Evolutionary conservation across 164 flowering plant genomes (phyloP).

Genomic region (Berberis thunbergii): DNA sequence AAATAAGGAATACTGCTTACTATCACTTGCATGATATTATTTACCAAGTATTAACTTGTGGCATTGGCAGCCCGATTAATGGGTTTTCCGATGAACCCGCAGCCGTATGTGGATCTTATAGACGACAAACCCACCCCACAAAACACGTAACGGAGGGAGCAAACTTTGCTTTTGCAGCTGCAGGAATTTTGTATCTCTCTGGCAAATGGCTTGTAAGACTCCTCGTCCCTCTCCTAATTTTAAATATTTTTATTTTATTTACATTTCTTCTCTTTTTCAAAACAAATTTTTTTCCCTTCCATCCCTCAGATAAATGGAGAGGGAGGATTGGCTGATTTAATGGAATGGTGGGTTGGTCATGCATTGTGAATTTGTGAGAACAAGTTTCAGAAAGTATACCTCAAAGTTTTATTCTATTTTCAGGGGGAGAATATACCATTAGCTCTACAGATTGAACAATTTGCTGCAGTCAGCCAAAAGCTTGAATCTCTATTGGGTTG

Average conservation of each 20-base stretch:
- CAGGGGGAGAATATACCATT: constrained; percentile 19
- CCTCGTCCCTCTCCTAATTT: no score
- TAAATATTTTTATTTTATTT: no score
- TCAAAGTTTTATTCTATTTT: not conserved
- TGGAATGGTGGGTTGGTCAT: no score
- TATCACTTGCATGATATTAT: not conserved
- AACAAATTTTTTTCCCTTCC: no score
- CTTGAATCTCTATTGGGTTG: constrained; percentile 21
- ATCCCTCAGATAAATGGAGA: no score
- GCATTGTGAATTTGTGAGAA: no score
- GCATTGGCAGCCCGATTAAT: no score
- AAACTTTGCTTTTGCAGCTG: not conserved
- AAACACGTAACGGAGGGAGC: not conserved
- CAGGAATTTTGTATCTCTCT: not conserved
- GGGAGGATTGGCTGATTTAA: no score
- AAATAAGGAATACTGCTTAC: not conserved
- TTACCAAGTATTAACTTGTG: no score
- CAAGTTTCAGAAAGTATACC: no score
- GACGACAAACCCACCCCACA: not conserved
- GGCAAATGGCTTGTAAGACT: not conserved
- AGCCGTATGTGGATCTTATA: not conserved
- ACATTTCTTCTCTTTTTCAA: no score
- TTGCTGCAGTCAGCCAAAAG: constrained; percentile 11
- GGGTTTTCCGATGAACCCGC: not conserved
- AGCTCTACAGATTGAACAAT: constrained; percentile 32